Conservation (phyloP, 2,329 filamentous ascomycete genomes). For the Exophiala alcalophila region DNA sequence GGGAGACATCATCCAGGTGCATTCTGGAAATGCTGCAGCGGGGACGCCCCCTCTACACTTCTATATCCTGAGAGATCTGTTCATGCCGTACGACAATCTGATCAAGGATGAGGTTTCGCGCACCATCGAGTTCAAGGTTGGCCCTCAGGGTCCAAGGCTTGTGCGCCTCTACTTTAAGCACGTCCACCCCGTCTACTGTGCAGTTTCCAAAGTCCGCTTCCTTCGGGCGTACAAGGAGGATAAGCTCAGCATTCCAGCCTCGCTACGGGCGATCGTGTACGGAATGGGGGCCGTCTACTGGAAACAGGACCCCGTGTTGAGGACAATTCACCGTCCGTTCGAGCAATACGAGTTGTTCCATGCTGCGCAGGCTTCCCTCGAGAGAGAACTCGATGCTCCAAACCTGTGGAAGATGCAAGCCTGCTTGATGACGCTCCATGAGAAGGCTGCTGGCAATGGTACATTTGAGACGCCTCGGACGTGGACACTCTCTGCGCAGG, state of each 20-base stretch:
- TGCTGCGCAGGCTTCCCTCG: slow-evolving; percentile 43
- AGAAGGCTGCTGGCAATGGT: slow-evolving; percentile 46
- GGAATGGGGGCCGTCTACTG: slow-evolving; percentile 47
- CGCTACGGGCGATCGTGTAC: slow-evolving; percentile 47
- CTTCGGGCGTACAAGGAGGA: slow-evolving; percentile 40
- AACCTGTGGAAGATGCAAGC: slow-evolving; percentile 49
- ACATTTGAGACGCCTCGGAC: slow-evolving; percentile 49
- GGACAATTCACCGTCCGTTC: slow-evolving; percentile 35
- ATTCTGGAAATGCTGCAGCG: slow-evolving; percentile 36
- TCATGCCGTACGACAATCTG: slow-evolving; percentile 44
- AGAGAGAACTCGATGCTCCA: slow-evolving; percentile 48
- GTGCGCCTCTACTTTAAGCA: slow-evolving; percentile 48
- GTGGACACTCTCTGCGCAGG: slow-evolving; percentile 46
- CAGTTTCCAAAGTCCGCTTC: slow-evolving; percentile 48
- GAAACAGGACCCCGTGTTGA: slow-evolving; percentile 37
- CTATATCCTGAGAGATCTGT: slow-evolving; percentile 45
- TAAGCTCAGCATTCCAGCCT: slow-evolving; percentile 44
- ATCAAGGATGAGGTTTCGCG: slow-evolving; percentile 42
- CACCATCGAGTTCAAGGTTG: slow-evolving; percentile 44
- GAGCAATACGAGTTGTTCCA: slow-evolving; percentile 45
- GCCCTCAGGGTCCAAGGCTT: slow-evolving; percentile 42
- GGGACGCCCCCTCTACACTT: slow-evolving; percentile 48
- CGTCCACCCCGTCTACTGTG: slow-evolving; percentile 46
- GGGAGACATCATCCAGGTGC: slow-evolving; percentile 46
- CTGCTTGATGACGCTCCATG: slow-evolving; percentile 47